Evolutionary conservation across 371 early-diverging fungal species (phyloP).

Genomic region (Capniomyces stellatus): DNA sequence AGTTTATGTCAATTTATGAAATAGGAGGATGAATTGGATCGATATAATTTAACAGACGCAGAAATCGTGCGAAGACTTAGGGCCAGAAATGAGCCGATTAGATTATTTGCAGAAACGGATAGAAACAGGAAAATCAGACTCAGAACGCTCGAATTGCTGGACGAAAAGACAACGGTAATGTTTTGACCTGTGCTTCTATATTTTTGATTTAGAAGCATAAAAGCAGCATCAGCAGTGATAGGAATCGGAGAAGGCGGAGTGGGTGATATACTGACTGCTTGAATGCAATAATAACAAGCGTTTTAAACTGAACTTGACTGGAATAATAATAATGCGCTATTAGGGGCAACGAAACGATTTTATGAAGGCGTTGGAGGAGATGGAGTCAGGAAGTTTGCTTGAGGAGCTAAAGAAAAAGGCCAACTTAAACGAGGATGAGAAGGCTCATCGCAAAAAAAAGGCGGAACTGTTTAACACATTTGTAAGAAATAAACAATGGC

Average conservation of each 20-base stretch:
- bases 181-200: background rate
- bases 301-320: background rate
- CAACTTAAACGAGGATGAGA: slow-evolving; percentile 9
- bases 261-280: too few species aligned
- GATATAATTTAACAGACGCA: slow-evolving; percentile 35
- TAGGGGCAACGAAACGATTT: slow-evolving; percentile 83
- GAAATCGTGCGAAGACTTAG: slow-evolving; percentile 72
- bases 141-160: slow-evolving; percentile 63
- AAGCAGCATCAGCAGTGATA: too few species aligned
- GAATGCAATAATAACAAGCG: too few species aligned
- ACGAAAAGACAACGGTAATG: slow-evolving; percentile 43
- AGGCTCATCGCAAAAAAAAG: slow-evolving; percentile 25
- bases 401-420: slow-evolving; percentile 46
- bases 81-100: slow-evolving; percentile 77
- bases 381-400: slow-evolving; percentile 62
- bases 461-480: slow-evolving; percentile 7
- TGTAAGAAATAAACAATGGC: too few species aligned
- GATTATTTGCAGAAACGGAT: slow-evolving; percentile 82
- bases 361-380: slow-evolving; percentile 58
- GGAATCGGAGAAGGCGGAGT: too few species aligned
- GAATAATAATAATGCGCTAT: slow-evolving; percentile 4
- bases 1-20: too few species aligned
- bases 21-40: background rate
- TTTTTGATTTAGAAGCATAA: background rate
- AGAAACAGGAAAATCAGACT: slow-evolving; percentile 63